These are phyloP conservation scores for Fusarium nematophilum DNA, from an alignment of 2,329 filamentous ascomycete genomes.

Conservation along the genomic window DNA sequence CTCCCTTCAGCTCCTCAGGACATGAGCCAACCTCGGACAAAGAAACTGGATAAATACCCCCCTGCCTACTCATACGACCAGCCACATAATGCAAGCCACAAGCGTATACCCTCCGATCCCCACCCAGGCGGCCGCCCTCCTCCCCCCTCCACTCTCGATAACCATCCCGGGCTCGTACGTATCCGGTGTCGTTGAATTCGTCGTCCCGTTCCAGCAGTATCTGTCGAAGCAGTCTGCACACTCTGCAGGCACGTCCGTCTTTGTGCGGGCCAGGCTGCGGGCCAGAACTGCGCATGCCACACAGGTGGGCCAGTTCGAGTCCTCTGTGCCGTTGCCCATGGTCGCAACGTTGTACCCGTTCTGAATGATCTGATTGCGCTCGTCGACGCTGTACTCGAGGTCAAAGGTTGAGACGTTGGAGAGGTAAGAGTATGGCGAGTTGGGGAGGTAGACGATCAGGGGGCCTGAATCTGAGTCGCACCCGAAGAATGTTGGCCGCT, in stretches of 20 bases:
- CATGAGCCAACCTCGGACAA: no score
- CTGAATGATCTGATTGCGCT: constrained; percentile 79
- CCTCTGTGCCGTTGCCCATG: constrained; percentile 62
- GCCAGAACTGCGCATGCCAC: constrained; percentile 84
- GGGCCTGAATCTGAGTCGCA: constrained; percentile 70
- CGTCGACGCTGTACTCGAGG: constrained; percentile 67
- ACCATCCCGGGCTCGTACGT: constrained; percentile 55
- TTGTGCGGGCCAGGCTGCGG: constrained; percentile 75
- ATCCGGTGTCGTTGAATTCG: constrained; percentile 43
- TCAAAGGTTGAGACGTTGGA: constrained; percentile 82
- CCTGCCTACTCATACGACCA: background rate
- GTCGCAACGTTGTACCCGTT: constrained; percentile 80
- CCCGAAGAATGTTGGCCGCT: constrained; percentile 82
- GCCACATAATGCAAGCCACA: background rate
- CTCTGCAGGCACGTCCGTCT: constrained; percentile 70
- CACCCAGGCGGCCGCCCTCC: no score
- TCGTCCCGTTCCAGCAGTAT: constrained; percentile 89
- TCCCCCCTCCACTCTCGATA: background rate
- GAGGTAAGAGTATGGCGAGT: constrained; percentile 76
- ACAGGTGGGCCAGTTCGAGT: constrained; percentile 79
- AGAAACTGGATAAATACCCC: no score
- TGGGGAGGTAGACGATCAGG: constrained; percentile 85
- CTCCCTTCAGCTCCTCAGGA: no score
- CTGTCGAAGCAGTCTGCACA: constrained; percentile 79
- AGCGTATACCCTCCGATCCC: background rate